Evolutionary conservation across 768 basidiomycete species (phyloP).

Genomic region (Amanita brunnescens): DNA sequence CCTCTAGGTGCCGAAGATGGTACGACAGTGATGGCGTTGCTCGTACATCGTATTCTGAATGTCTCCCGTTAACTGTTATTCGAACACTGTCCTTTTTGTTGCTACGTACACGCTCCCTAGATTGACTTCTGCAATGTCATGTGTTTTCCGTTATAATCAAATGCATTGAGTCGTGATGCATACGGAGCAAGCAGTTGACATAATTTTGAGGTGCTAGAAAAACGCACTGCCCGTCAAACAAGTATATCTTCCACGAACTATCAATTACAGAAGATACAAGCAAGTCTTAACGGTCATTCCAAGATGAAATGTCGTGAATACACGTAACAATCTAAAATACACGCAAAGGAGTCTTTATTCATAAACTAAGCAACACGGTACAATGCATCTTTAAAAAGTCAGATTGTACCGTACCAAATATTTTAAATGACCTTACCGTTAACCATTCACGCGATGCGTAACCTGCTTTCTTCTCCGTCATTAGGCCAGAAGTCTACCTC

Average conservation of each 20-base stretch:
- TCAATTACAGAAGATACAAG: too few species aligned
- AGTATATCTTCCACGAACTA: too few species aligned
- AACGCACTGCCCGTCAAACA: too few species aligned
- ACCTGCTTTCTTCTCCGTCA: constrained; percentile 24
- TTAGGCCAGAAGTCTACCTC: constrained; percentile 55
- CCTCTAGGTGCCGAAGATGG: constrained; percentile 7
- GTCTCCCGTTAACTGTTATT: neutral
- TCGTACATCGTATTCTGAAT: neutral
- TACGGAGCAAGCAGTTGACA: too few species aligned
- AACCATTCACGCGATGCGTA: constrained; percentile 1
- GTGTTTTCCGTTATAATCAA: neutral
- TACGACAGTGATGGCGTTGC: neutral
- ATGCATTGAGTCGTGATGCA: neutral
- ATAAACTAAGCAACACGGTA: neutral
- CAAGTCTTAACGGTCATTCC: too few species aligned
- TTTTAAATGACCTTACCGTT: neutral
- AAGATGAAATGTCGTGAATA: too few species aligned
- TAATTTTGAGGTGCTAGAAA: too few species aligned
- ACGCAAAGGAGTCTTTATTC: neutral
- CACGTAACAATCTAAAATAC: too few species aligned
- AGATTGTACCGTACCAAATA: neutral
- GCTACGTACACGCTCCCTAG: neutral
- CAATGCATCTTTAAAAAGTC: neutral
- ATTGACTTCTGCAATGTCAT: neutral
- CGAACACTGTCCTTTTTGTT: neutral